A percentile compares a stretch with the other conserved stretches of the same genome.
Conservation (phyloP, 1,284 basidiomycete genomes). For the Leccinum pachyderme region DNA sequence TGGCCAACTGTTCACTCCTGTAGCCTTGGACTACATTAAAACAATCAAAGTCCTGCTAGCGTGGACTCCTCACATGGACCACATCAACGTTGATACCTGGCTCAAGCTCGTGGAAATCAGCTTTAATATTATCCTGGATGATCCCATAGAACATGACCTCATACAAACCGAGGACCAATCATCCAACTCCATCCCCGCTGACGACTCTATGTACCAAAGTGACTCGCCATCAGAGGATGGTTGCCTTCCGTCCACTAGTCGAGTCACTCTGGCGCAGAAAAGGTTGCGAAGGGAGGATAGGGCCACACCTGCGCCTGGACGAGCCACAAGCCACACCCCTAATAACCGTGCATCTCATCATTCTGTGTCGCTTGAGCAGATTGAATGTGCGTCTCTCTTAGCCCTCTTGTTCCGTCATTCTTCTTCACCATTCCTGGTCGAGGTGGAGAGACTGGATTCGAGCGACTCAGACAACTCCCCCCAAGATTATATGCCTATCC, state of each 20-base stretch:
- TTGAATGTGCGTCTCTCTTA: conserved; percentile 69
- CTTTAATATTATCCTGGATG: conserved; percentile 75
- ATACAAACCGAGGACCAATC: conserved; percentile 27
- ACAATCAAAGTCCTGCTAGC: conserved; percentile 63
- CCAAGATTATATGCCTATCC: conserved; percentile 25
- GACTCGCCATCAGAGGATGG: conserved; percentile 33
- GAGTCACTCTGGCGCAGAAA: conserved; percentile 30
- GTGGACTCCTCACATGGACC: conserved; percentile 76
- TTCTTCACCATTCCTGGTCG: conserved; percentile 52
- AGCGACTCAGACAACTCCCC: conserved; percentile 25
- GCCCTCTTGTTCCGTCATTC: conserved; percentile 63
- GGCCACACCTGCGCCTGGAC: conserved; percentile 21
- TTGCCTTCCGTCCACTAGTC: conserved; percentile 20
- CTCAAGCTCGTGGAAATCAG: conserved; percentile 62
- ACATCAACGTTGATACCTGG: conserved; percentile 70
- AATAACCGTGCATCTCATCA: conserved; percentile 21
- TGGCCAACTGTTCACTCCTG: conserved; percentile 56
- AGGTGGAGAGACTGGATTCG: conserved; percentile 26
- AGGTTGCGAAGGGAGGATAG: conserved; percentile 21
- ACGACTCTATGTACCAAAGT: conserved; percentile 30
- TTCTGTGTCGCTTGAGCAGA: conserved; percentile 58
- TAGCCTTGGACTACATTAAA: conserved; percentile 82
- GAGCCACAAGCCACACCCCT: conserved; percentile 13
- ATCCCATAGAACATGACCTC: conserved; percentile 51
- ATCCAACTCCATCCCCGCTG: conserved; percentile 18